A percentile compares a stretch with the other conserved stretches of the same genome.
phyloP scores from a whole-genome alignment of 805 yeast genomes.

The Pichia phayaonensis region DNA sequence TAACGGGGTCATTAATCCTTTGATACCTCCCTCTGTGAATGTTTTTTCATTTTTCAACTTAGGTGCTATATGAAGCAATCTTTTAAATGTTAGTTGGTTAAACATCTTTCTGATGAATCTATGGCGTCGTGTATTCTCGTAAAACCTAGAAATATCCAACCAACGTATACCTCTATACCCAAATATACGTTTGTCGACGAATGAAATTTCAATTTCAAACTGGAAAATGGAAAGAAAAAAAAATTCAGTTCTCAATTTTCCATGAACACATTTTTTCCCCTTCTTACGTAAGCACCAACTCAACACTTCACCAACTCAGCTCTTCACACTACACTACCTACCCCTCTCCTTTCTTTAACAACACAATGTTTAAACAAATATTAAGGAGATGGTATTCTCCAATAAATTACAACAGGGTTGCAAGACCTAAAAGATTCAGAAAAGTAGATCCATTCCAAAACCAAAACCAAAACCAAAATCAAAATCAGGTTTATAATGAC shows the following conservation, averaged over 20 bases:
- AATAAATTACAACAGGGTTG: slow-evolving; percentile 9
- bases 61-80: slow-evolving; percentile 60
- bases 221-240: background rate
- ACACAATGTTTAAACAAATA: background rate
- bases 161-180: too few species aligned
- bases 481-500: too few species aligned
- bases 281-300: background rate
- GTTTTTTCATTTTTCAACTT: slow-evolving; percentile 34
- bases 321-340: too few species aligned
- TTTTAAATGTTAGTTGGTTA: slow-evolving; percentile 13
- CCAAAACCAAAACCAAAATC: background rate
- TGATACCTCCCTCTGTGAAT: slow-evolving; percentile 43
- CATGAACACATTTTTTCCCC: too few species aligned
- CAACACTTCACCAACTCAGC: background rate
- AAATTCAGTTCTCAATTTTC: too few species aligned
- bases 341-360: background rate
- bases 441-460: background rate
- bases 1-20: slow-evolving; percentile 53
- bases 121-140: too few species aligned
- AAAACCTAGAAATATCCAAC: too few species aligned
- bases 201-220: background rate
- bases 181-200: background rate
- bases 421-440: background rate
- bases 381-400: slow-evolving; percentile 14
- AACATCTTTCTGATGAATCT: background rate